Base-by-base conservation (phyloP, 345 rosid genomes). In the Citrus reticulata region DNA sequence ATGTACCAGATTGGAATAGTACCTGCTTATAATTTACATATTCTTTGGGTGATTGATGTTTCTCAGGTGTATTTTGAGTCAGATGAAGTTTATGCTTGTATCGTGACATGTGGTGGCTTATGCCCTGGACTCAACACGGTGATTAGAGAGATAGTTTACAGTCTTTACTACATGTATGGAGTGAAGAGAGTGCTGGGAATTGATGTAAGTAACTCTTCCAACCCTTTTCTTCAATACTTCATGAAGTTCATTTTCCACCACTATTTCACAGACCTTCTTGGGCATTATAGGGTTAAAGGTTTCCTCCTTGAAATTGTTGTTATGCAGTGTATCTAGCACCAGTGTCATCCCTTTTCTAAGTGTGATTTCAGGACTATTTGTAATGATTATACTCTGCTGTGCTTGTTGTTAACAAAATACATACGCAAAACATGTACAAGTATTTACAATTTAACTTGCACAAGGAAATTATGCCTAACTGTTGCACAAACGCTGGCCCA, bases 61-160 rank as follows among this genome's bases (percentile, higher is more conserved):
- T 32, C 68, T 63, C 83, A 92, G 99, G 89, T 93, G 67, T 91
- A 91, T 79, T 93, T 93, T 42, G 87, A 90, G 30, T 83, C 96
- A 0, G 98, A 92, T 72, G 96, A 95, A 81, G 98, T 91, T 62
- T 88, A 85, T 65, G 97, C 98, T 64, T 93, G 97, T 80, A 93
- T 92, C 32, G 98, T 93, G 57, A 93, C 99, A 30, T 95, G 98
- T 42, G 98, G 98, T 13, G 98, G 98, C 77, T 91, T 95, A 70
- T 93, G 98, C 84, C 99, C 95, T 1, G 98, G 98, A 46, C 91
- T 95, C 69, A 95, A 95, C 83, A 95, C 98, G 2, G 97, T 92
- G 54, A 90, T 93, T 68, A 89, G 98, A 86, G 98, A 95, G 85
- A 80, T 93, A 2, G 98, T 93, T 0, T 88, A 92, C 51, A 91